Evolutionary conservation across 768 basidiomycete species (phyloP).

Genomic region (Daedaleopsis sinensis): DNA sequence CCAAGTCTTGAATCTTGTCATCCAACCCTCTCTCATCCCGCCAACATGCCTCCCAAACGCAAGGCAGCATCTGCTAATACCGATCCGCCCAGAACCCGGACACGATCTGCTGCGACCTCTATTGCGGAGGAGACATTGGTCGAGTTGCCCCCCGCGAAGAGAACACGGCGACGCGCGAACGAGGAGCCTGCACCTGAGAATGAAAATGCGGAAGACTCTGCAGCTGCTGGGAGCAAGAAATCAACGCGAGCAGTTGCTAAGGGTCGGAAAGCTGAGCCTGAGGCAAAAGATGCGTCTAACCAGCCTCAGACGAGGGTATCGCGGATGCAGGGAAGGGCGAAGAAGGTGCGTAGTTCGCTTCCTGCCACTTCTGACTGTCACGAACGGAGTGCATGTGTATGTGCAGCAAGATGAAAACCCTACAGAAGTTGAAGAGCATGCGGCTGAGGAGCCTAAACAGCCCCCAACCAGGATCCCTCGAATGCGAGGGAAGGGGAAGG

Average conservation of each 20-base stretch:
- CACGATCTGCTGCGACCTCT: slow-evolving; percentile 19
- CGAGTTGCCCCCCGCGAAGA: slow-evolving; percentile 5
- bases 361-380: too few species aligned
- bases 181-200: neutral
- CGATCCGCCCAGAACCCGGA: slow-evolving; percentile 22
- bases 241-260: neutral
- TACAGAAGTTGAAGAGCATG: too few species aligned
- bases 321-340: neutral
- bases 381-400: too few species aligned
- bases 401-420: too few species aligned
- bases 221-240: neutral
- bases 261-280: neutral
- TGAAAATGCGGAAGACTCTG: slow-evolving; percentile 8
- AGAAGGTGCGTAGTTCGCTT: neutral
- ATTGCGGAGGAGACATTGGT: neutral
- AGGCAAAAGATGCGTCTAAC: neutral
- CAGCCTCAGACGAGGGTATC: neutral
- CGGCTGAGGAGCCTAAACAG: neutral
- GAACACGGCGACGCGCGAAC: slow-evolving; percentile 2
- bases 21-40: neutral
- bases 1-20: neutral
- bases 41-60: slow-evolving; percentile 36
- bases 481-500: neutral
- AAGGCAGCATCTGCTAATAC: slow-evolving; percentile 24
- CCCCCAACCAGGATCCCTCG: neutral